Evolutionary conservation across 441 rosid species (phyloP), one percentile per base, ranked within the genome.

Genomic region (Eruca vesicaria): DNA sequence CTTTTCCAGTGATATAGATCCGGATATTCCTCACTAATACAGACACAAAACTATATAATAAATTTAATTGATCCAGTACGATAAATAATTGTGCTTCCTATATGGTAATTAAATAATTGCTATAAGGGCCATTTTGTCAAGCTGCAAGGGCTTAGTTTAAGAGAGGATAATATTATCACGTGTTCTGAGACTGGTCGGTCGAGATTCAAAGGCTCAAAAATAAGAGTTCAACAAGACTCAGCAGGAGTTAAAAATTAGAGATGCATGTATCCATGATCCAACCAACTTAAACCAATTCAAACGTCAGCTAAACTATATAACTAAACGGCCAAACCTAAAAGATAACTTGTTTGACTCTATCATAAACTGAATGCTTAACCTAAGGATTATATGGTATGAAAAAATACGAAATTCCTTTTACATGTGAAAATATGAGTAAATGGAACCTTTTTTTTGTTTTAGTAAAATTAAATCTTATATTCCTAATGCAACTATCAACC

Each of bases 21-120:
- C 63, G 63, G 7, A 68, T 66, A 74, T 59, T 74, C 68, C 16
- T 3, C 2, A 3, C 15, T 56, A 20, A 18, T 41, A 66, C 12
- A 1, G 1, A 43, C 60, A 66, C 16, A 16, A 14, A 33, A 38
- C 18, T 59, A 3, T 35, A 10, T 67, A 9, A 15, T 32, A 58
- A 14, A 60, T 0, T 2, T 48, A 15, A 3, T 48, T 48, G 11
- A 16, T 33, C 23, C 57, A 52, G 2, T 6, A 19, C 26, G 0
- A 50, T n/a, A 18, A 50, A 50, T 67, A 74, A 74, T 60, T 68
- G 68, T 12, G 12, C 18, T 35, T 29, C 16, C 16, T 35, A 36
- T 14, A 29, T 73, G 73, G 33, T 74, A 61, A 33, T 75, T 68
- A 61, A 60, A 28, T 35, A 12, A 26, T 50, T 67, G 19, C 21